These are phyloP conservation scores for Rhizomucor pusillus DNA, from an alignment of 371 early-diverging fungal genomes.

Conservation along the genomic window DNA sequence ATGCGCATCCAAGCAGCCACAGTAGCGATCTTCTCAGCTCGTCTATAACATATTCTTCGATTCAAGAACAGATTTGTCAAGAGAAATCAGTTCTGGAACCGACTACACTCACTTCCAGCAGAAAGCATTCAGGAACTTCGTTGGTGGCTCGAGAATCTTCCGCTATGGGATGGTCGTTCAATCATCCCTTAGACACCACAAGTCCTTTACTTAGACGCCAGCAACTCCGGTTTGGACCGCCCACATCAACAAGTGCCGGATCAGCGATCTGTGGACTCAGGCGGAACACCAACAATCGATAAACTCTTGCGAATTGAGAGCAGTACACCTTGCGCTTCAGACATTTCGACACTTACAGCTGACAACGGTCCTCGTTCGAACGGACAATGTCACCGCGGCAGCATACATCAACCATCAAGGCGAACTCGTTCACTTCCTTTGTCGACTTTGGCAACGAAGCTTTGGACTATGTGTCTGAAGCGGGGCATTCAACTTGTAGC, in stretches of 20 bases:
- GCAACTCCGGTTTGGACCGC: slow-evolving; percentile 19
- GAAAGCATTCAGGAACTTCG: too few relatives aligned
- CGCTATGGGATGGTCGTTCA: slow-evolving; percentile 9
- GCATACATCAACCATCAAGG: slow-evolving; percentile 30
- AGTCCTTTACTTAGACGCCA: slow-evolving; percentile 17
- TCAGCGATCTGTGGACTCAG: slow-evolving; percentile 2
- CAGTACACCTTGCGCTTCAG: slow-evolving; percentile 9
- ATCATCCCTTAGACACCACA: slow-evolving; percentile 10
- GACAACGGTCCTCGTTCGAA: slow-evolving; percentile 16
- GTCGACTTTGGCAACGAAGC: slow-evolving; percentile 13
- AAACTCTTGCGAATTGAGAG: slow-evolving; percentile 20
- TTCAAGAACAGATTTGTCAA: too few relatives aligned
- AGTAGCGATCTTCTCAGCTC: too few relatives aligned
- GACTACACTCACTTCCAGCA: too few relatives aligned
- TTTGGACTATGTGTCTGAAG: slow-evolving; percentile 20
- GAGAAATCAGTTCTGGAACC: too few relatives aligned
- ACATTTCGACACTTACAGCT: slow-evolving; percentile 8
- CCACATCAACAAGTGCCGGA: not conserved
- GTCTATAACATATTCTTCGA: too few relatives aligned
- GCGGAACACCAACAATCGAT: slow-evolving; percentile 7
- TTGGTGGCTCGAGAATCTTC: slow-evolving; percentile 9
- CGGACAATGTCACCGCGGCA: slow-evolving; percentile 29
- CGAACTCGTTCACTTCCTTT: slow-evolving; percentile 22
- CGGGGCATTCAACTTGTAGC: slow-evolving; percentile 13
- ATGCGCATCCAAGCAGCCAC: too few relatives aligned